phyloP scores from a whole-genome alignment of 768 basidiomycete species.

The Rhodosporidiobolus sp. region DNA sequence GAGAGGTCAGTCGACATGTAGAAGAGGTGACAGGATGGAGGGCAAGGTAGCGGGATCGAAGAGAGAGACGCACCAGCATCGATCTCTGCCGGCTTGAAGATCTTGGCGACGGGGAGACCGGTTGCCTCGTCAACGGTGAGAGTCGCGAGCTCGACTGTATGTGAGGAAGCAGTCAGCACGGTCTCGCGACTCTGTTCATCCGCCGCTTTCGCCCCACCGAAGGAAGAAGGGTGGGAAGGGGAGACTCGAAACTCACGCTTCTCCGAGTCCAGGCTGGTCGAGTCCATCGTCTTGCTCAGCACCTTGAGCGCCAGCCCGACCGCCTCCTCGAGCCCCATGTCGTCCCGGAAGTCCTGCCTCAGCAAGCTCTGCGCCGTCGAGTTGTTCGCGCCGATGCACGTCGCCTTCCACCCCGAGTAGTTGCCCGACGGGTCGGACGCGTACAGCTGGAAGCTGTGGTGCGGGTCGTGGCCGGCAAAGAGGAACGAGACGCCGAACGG shows the following conservation, averaged over 20 bases:
- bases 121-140: conserved; percentile 71
- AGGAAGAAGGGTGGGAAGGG: background rate
- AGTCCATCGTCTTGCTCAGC: conserved; percentile 99
- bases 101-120: conserved; percentile 41
- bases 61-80: conserved; percentile 37
- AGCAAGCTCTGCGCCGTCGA: conserved; percentile 90
- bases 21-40: background rate
- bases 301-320: conserved; percentile 85
- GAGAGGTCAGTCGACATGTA: background rate
- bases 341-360: conserved; percentile 98
- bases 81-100: conserved; percentile 46
- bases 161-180: background rate
- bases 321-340: conserved; percentile 83
- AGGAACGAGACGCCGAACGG: conserved; percentile 97
- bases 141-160: conserved; percentile 89
- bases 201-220: too few species aligned
- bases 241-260: conserved; percentile 71
- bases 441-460: conserved; percentile 95
- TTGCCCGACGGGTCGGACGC: conserved; percentile 98
- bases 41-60: background rate
- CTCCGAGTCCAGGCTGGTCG: conserved; percentile 91
- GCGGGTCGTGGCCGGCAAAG: conserved; percentile 93
- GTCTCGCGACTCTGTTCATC: background rate
- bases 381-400: conserved; percentile 97
- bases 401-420: conserved; percentile 97